Evolutionary conservation across 495 filamentous ascomycete genomes (phyloP).

Genomic region (Terfezia boudieri): DNA sequence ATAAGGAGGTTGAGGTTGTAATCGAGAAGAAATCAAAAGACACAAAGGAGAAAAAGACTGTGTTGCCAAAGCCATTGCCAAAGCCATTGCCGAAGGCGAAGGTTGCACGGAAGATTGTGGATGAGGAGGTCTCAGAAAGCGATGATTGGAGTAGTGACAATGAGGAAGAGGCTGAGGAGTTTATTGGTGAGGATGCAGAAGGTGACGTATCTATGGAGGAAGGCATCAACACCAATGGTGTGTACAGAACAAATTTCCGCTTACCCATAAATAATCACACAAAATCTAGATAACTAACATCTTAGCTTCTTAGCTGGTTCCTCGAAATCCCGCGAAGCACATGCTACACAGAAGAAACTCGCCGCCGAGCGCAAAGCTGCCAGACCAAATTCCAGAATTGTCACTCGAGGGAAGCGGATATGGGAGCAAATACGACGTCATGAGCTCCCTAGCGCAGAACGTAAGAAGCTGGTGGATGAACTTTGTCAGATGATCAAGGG

Average conservation of each 20-base stretch:
- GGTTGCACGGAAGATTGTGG: not conserved
- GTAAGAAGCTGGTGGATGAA: constrained; percentile 67
- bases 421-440: constrained; percentile 89
- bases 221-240: not conserved
- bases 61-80: not conserved
- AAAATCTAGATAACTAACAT: not conserved
- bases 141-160: not conserved
- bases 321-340: constrained; percentile 52
- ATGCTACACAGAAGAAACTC: constrained; percentile 77
- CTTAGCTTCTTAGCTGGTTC: not conserved
- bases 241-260: not conserved
- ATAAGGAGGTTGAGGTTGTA: constrained; percentile 3
- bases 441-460: constrained; percentile 64
- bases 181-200: not conserved
- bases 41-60: constrained; percentile 2
- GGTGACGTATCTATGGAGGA: not conserved
- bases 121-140: constrained; percentile 2
- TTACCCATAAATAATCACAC: not conserved
- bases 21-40: constrained; percentile 4
- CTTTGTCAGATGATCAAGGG: constrained; percentile 79
- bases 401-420: constrained; percentile 79
- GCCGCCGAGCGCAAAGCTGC: constrained; percentile 71
- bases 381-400: constrained; percentile 75
- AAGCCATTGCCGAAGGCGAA: not conserved
- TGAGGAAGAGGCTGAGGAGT: constrained; percentile 4